These are phyloP conservation scores for Pestalotiopsis fici DNA, from an alignment of 2,329 filamentous ascomycete genomes.

Conservation along the genomic window DNA sequence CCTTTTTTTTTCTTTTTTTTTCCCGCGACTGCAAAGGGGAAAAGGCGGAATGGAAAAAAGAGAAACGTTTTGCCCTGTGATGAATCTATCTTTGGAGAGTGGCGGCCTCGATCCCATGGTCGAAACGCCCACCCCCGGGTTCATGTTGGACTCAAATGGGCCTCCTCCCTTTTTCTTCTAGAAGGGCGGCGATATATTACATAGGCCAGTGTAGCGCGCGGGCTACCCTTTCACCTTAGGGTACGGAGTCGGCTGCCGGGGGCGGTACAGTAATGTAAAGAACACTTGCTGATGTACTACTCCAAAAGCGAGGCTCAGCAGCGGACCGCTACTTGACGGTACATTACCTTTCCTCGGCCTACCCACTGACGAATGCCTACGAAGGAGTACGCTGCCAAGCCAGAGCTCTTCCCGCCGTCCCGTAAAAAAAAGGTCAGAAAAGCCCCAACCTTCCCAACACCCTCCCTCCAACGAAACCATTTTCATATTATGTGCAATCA, in stretches of 20 bases:
- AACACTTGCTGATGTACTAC: background rate
- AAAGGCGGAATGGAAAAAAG: background rate
- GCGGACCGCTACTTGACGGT: background rate
- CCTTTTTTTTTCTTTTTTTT: too few relatives aligned
- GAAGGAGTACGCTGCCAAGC: background rate
- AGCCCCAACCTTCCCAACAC: background rate
- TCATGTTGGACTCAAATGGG: background rate
- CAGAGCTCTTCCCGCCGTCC: background rate
- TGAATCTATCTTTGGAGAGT: background rate
- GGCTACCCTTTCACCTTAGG: background rate
- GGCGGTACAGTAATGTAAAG: background rate
- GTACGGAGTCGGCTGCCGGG: conserved; percentile 3
- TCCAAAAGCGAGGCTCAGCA: background rate
- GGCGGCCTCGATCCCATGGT: background rate
- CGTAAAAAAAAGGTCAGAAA: conserved; percentile 1
- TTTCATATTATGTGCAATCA: too few relatives aligned
- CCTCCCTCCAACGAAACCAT: background rate
- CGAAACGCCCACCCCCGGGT: background rate
- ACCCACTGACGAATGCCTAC: background rate
- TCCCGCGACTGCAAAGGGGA: background rate
- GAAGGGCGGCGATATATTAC: background rate
- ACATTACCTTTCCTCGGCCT: background rate
- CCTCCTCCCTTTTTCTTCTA: too few relatives aligned
- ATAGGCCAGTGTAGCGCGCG: background rate
- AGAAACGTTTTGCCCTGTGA: background rate